A percentile compares a stretch with the other conserved stretches of the same genome.
These are phyloP conservation scores for Isoetes taiwanensis DNA, from an alignment of 75 land plant genomes.

Conservation along the genomic window DNA sequence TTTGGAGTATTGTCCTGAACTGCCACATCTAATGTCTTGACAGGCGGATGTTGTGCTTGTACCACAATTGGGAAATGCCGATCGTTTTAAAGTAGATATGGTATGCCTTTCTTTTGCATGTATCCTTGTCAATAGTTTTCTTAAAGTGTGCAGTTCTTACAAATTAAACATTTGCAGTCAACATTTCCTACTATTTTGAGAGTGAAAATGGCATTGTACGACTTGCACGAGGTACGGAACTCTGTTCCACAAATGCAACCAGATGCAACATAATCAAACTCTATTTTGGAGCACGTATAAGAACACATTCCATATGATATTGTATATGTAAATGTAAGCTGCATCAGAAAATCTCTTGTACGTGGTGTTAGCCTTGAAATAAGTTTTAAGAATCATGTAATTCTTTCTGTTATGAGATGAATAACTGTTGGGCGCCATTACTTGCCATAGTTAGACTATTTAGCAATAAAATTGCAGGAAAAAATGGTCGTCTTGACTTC, in stretches of 20 bases:
- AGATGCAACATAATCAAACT: too few species aligned
- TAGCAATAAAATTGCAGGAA: too few species aligned
- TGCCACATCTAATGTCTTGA: not conserved
- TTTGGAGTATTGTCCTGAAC: not conserved
- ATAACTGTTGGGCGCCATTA: too few species aligned
- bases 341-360: too few species aligned
- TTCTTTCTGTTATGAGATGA: too few species aligned
- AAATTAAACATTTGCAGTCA: slow-evolving; percentile 25
- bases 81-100: slow-evolving; percentile 46
- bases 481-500: too few species aligned
- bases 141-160: not conserved
- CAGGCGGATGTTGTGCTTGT: slow-evolving; percentile 71
- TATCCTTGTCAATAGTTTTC: not conserved
- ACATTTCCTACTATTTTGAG: slow-evolving; percentile 33
- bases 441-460: too few species aligned
- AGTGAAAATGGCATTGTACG: slow-evolving; percentile 31
- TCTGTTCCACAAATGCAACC: slow-evolving; percentile 52
- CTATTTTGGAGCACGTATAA: too few species aligned
- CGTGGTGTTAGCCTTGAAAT: too few species aligned
- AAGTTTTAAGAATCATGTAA: too few species aligned
- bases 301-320: too few species aligned
- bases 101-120: slow-evolving; percentile 18
- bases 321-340: too few species aligned
- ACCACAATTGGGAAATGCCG: slow-evolving; percentile 42
- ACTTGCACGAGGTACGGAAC: slow-evolving; percentile 36